Conservation (phyloP, 176 grass and related monocot species). For the Oryza officinalis region DNA sequence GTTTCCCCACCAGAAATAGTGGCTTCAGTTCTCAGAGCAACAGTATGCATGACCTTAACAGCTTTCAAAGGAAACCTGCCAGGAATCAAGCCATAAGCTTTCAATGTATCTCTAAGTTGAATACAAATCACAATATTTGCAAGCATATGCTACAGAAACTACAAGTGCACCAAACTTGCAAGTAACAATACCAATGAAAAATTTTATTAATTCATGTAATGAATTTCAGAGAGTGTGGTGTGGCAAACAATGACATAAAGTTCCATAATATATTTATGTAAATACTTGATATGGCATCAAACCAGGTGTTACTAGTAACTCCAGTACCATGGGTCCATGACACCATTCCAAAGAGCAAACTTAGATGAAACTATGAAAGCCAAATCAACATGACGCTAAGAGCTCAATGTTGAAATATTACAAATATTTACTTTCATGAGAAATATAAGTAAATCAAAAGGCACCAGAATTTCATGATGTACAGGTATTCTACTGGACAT, state of each 20-base stretch:
- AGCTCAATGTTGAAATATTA: conserved; percentile 9
- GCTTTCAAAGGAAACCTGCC: conserved; percentile 97
- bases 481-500: conserved; percentile 6
- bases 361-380: conserved; percentile 1
- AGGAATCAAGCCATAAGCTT: conserved; percentile 12
- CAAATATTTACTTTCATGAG: not conserved
- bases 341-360: not conserved
- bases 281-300: not conserved
- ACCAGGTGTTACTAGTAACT: conserved; percentile 1
- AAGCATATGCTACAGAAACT: conserved; percentile 17
- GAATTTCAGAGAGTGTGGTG: not conserved
- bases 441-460: conserved; percentile 13
- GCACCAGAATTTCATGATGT: not conserved
- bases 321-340: not conserved
- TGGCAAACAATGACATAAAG: not conserved
- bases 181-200: not conserved
- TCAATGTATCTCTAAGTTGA: not conserved
- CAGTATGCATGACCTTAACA: conserved; percentile 99
- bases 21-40: conserved; percentile 89
- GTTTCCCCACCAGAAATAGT: conserved; percentile 67
- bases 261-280: not conserved
- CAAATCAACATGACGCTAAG: conserved; percentile 6
- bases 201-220: not conserved
- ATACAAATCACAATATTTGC: conserved; percentile 14
- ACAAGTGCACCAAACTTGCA: not conserved